Evolutionary conservation across 306 rosid genomes (phyloP), one percentile per base, ranked within the genome.

Genomic region (Fagus sylvatica): DNA sequence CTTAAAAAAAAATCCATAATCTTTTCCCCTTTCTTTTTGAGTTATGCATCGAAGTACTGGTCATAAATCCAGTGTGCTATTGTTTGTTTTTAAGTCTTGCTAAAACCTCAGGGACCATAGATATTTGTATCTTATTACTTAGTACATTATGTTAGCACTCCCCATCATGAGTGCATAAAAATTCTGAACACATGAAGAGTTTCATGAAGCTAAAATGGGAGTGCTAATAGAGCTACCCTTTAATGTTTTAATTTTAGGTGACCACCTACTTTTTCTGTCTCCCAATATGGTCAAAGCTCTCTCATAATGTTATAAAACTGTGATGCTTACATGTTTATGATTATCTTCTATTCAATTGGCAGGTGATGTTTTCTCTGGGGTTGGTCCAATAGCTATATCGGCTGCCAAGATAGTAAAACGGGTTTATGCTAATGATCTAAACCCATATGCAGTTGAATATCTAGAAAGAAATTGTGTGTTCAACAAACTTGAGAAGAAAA

Each of bases 361-460:
- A 93, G 97, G 97, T 82, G 98, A 95, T 86, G 97, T 95, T 83
- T 95, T 95, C 82, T 73, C 91, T 74, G 99, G 98, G 74, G 98
- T 91, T 87, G 99, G 98, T 81, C 98, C 99, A 56, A 80, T 93
- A 78, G 94, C 99, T 54, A 81, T 93, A 79, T 81, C 94, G 61
- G 99, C 96, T 9, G 98, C 98, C 57, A 91, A 76, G 87, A 86
- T 87, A 74, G 98, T 92, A 43, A 91, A 92, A 79, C 89, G 91
- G 32, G 98, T 95, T 74, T 93, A 78, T 66, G 99, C 99, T 48
- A 95, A 95, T 60, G 99, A 95, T 81, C 89, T 95, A 74, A 95
- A 95, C 80, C 98, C 99, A 8, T 59, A 57, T 66, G 98, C 98
- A 5, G 85, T 92, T 32, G 97, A 92, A 51, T 93, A 92, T 86